phyloP scores from a whole-genome alignment of 345 rosid genomes.

The Excoecaria agallocha region DNA sequence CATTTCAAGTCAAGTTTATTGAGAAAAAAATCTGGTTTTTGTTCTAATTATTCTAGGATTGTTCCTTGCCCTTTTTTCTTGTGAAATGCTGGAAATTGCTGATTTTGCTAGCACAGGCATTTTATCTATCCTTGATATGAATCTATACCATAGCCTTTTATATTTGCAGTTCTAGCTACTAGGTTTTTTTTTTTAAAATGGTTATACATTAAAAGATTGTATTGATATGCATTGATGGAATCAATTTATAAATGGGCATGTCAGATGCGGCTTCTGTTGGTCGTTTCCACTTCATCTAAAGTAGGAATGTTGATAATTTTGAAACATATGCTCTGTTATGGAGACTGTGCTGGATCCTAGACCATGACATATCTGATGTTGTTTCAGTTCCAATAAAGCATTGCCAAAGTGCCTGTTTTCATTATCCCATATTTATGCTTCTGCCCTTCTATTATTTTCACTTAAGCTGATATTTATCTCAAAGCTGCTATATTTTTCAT shows the following conservation, averaged over 20 bases:
- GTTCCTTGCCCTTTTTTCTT: not conserved
- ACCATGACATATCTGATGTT: not conserved
- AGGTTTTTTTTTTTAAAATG: too few relatives aligned
- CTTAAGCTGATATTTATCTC: not conserved
- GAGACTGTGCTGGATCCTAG: not conserved
- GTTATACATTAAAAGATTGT: not conserved
- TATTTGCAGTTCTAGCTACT: not conserved
- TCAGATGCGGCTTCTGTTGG: not conserved
- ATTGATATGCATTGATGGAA: not conserved
- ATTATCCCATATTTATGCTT: not conserved
- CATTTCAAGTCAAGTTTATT: not conserved
- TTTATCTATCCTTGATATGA: not conserved
- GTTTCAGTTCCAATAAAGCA: not conserved
- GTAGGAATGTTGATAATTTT: not conserved
- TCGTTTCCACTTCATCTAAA: not conserved
- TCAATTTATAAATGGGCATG: not conserved
- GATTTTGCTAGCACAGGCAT: not conserved
- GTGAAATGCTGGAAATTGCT: not conserved
- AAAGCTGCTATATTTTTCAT: constrained; percentile 15
- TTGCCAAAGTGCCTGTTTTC: not conserved
- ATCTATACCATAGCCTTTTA: not conserved
- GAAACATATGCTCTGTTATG: not conserved
- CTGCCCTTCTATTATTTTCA: not conserved
- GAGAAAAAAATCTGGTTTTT: not conserved
- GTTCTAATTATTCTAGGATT: not conserved